phyloP scores from a whole-genome alignment of 1,284 basidiomycete species.

The Leccinum pachyderme region DNA sequence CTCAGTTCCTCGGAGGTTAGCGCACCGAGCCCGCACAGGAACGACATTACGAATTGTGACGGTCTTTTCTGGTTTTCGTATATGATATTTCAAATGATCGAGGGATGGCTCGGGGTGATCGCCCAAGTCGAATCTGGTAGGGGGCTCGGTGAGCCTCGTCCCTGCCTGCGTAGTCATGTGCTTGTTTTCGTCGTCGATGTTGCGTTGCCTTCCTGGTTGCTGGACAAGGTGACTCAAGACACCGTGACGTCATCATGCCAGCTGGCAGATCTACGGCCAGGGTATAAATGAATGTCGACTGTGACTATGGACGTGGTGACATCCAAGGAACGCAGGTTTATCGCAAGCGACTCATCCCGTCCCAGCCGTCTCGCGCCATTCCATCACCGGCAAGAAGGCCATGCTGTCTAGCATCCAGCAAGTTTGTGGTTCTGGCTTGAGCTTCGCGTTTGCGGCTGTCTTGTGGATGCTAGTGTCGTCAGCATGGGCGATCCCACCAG shows the following conservation, averaged over 20 bases:
- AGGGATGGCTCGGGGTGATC: not conserved
- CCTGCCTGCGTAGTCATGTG: not conserved
- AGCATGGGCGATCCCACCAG: slow-evolving; percentile 11
- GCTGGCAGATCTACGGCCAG: not conserved
- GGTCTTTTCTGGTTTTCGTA: not conserved
- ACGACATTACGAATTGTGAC: not conserved
- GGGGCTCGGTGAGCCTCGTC: not conserved
- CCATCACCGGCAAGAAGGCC: not conserved
- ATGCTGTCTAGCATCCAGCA: slow-evolving; percentile 4
- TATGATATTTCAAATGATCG: not conserved
- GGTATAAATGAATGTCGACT: not conserved
- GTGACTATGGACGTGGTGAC: not conserved
- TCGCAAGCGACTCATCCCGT: not conserved
- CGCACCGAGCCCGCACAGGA: not conserved
- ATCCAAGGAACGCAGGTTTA: no score
- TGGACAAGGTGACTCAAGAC: not conserved
- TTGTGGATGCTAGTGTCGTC: slow-evolving; percentile 5
- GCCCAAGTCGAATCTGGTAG: not conserved
- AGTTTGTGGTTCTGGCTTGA: not conserved
- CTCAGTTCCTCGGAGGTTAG: not conserved
- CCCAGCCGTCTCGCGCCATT: not conserved
- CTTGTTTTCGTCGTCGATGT: not conserved
- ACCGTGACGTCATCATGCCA: not conserved
- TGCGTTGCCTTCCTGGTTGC: not conserved
- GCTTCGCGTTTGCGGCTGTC: not conserved